Percentiles rank a stretch among this genome's conserved stretches.
phyloP scores from a whole-genome alignment of 192 early-diverging fungal genomes.

The Chytriomyces hyalinus region DNA sequence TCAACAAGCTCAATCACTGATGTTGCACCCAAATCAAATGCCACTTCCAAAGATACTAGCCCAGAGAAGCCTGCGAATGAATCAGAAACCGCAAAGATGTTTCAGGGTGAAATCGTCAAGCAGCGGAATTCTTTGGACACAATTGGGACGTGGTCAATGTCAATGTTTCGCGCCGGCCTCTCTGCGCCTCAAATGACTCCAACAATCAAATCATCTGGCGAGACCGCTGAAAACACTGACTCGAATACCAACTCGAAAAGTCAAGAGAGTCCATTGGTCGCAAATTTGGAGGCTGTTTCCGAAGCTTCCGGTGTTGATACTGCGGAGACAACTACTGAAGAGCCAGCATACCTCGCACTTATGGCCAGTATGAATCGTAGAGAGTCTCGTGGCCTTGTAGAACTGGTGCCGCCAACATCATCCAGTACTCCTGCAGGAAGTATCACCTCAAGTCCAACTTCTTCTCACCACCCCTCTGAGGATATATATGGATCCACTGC shows the following conservation, averaged over 20 bases:
- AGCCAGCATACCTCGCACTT: background rate
- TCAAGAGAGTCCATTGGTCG: background rate
- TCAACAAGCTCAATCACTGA: conserved; percentile 12
- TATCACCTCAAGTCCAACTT: conserved; percentile 4
- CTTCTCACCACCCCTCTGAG: background rate
- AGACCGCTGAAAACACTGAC: background rate
- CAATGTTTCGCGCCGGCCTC: conserved; percentile 1
- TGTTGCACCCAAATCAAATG: conserved; percentile 1
- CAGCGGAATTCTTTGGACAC: conserved; percentile 6
- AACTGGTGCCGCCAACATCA: conserved; percentile 17
- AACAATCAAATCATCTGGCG: background rate
- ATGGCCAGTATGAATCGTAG: background rate
- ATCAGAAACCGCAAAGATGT: background rate
- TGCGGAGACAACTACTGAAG: background rate
- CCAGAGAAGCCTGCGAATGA: background rate
- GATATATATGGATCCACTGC: background rate
- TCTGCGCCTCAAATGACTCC: background rate
- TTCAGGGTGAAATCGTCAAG: background rate
- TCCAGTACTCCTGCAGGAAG: background rate
- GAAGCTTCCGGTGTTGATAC: too few species aligned
- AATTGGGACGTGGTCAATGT: conserved; percentile 14
- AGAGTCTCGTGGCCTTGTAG: conserved; percentile 28
- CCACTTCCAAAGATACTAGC: background rate
- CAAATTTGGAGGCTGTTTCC: too few species aligned
- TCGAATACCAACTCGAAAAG: background rate